A percentile compares a stretch with the other conserved stretches of the same genome.
Conservation (phyloP, 805 yeast genomes). For the Candida takata region DNA sequence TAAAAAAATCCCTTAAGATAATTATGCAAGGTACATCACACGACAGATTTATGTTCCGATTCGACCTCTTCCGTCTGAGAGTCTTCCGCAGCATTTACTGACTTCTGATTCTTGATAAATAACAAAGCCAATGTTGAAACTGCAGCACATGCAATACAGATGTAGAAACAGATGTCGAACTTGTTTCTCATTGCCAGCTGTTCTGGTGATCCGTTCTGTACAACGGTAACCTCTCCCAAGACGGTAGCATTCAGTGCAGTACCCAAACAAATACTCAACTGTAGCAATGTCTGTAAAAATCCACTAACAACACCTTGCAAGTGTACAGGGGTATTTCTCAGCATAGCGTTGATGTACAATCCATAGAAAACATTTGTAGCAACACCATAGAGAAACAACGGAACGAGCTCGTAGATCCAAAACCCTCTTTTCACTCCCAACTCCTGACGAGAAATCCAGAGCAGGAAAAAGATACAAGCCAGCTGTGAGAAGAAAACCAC, state of each 20-base stretch:
- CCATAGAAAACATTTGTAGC: constrained; percentile 28
- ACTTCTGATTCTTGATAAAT: constrained; percentile 9
- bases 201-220: background rate
- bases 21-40: too few species aligned
- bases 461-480: background rate
- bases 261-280: constrained; percentile 27
- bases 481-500: constrained; percentile 8
- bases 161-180: constrained; percentile 5
- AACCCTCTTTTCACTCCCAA: constrained; percentile 12
- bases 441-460: constrained; percentile 22
- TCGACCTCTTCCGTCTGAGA: too few species aligned
- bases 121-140: constrained; percentile 2
- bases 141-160: constrained; percentile 6
- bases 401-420: constrained; percentile 27
- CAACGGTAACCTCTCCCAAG: constrained; percentile 18
- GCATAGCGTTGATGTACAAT: constrained; percentile 27
- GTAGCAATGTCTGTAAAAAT: constrained; percentile 29
- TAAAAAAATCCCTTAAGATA: too few species aligned
- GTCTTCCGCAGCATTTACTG: constrained; percentile 2
- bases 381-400: constrained; percentile 19
- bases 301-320: constrained; percentile 35
- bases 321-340: constrained; percentile 28
- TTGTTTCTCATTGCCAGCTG: constrained; percentile 2
- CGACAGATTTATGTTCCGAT: too few species aligned
- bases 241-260: constrained; percentile 24